phyloP scores from a whole-genome alignment of 495 filamentous ascomycete species.

The Daldinia concentrica region DNA sequence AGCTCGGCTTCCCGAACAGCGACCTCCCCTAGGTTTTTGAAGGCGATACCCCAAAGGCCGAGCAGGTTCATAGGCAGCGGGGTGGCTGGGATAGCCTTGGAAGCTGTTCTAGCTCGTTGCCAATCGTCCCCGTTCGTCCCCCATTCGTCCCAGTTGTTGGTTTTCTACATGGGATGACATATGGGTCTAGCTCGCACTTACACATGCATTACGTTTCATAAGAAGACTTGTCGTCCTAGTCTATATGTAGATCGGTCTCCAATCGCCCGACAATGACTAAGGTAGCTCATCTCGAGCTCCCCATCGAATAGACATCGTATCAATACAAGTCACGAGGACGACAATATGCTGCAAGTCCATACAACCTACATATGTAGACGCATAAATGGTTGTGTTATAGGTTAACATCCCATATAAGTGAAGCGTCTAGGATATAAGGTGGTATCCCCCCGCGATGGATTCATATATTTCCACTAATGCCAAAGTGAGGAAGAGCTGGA shows the following conservation, averaged over 20 bases:
- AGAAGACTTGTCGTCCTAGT: conserved; percentile 20
- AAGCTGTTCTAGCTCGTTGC: conserved; percentile 28
- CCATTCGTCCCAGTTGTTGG: background rate
- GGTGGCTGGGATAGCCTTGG: conserved; percentile 32
- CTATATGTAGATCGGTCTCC: conserved; percentile 31
- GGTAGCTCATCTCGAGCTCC: conserved; percentile 1
- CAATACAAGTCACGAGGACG: conserved; percentile 37
- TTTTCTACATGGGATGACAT: conserved; percentile 6
- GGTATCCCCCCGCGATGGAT: conserved; percentile 33
- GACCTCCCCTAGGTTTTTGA: conserved; percentile 19
- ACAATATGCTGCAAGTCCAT: conserved; percentile 30
- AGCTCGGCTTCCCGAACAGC: conserved; percentile 39
- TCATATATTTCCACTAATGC: conserved; percentile 34
- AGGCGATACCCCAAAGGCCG: conserved; percentile 24
- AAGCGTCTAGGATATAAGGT: conserved; percentile 18
- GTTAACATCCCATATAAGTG: conserved; percentile 20
- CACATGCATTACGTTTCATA: conserved; percentile 34
- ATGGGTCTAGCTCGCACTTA: conserved; percentile 12
- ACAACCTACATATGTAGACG: conserved; percentile 33
- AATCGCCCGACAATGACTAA: conserved; percentile 39
- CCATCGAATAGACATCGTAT: conserved; percentile 20
- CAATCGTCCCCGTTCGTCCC: conserved; percentile 11
- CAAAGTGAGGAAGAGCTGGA: background rate
- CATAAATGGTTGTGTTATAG: conserved; percentile 32
- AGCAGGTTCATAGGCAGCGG: conserved; percentile 25